Evolutionary conservation across 495 filamentous ascomycete species (phyloP).

Genomic region (Podospora australis): DNA sequence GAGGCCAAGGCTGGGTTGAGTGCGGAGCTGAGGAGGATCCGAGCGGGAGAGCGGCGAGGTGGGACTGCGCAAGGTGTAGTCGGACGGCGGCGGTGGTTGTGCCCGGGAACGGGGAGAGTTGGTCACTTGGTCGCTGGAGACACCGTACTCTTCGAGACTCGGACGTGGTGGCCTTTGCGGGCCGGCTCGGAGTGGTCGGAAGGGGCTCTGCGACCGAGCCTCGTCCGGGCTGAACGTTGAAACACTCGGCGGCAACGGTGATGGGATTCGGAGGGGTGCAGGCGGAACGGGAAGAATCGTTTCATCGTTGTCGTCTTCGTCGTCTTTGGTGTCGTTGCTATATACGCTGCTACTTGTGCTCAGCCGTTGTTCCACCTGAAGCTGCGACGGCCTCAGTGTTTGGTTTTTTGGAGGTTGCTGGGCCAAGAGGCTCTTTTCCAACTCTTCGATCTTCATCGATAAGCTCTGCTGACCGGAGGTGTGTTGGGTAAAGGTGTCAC

Average conservation of each 20-base stretch:
- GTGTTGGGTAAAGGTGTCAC: conserved; percentile 35
- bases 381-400: conserved; percentile 3
- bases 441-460: conserved; percentile 41
- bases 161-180: conserved; percentile 12
- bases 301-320: conserved; percentile 17
- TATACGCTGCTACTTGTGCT: conserved; percentile 25
- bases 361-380: neutral
- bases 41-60: conserved; percentile 15
- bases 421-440: conserved; percentile 26
- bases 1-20: conserved; percentile 8
- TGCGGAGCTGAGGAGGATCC: conserved; percentile 16
- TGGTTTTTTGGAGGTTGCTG: conserved; percentile 11
- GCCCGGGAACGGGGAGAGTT: neutral
- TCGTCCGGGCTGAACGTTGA: neutral
- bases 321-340: conserved; percentile 16
- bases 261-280: conserved; percentile 17
- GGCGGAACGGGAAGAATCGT: conserved; percentile 22
- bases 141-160: conserved; percentile 23
- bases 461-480: conserved; percentile 32
- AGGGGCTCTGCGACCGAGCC: neutral
- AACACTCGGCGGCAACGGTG: neutral
- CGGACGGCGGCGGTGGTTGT: conserved; percentile 7
- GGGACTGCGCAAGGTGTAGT: neutral
- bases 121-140: conserved; percentile 8
- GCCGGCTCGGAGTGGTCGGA: neutral